Evolutionary conservation across 2,329 filamentous ascomycete genomes (phyloP).

Genomic region (Xylariaceae sp.): DNA sequence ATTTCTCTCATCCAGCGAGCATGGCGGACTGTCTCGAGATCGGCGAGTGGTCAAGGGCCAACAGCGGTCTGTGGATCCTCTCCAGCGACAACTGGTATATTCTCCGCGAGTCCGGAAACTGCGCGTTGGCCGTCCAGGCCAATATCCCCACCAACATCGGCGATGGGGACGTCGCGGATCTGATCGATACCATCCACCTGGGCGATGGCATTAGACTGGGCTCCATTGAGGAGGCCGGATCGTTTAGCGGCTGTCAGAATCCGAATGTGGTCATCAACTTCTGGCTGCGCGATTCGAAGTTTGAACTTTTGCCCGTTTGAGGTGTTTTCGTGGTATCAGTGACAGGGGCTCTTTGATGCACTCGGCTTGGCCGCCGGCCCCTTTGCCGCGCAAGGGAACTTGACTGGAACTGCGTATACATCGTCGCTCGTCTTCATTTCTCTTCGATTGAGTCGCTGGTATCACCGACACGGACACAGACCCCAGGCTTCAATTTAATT

Average conservation of each 20-base stretch:
- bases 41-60: slow-evolving; percentile 9
- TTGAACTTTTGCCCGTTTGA: background rate
- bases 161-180: slow-evolving; percentile 15
- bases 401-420: background rate
- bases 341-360: background rate
- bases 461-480: background rate
- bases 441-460: background rate
- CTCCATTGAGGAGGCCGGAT: slow-evolving; percentile 13
- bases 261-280: slow-evolving; percentile 12
- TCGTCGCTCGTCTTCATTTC: background rate
- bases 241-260: slow-evolving; percentile 9
- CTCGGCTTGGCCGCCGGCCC: background rate
- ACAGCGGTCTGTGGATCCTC: slow-evolving; percentile 16
- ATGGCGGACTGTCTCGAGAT: slow-evolving; percentile 17
- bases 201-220: slow-evolving; percentile 3
- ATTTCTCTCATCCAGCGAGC: slow-evolving; percentile 3
- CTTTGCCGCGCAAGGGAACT: background rate
- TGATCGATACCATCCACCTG: slow-evolving; percentile 13
- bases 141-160: slow-evolving; percentile 13
- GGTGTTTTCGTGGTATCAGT: background rate
- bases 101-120: slow-evolving; percentile 9
- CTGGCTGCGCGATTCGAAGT: slow-evolving; percentile 15
- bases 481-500: no score
- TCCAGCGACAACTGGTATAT: slow-evolving; percentile 14
- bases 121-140: slow-evolving; percentile 16